Percentiles rank a stretch among this genome's conserved stretches.
These are phyloP conservation scores for Rosa lucieae DNA, from an alignment of 306 rosid species.

Conservation along the genomic window DNA sequence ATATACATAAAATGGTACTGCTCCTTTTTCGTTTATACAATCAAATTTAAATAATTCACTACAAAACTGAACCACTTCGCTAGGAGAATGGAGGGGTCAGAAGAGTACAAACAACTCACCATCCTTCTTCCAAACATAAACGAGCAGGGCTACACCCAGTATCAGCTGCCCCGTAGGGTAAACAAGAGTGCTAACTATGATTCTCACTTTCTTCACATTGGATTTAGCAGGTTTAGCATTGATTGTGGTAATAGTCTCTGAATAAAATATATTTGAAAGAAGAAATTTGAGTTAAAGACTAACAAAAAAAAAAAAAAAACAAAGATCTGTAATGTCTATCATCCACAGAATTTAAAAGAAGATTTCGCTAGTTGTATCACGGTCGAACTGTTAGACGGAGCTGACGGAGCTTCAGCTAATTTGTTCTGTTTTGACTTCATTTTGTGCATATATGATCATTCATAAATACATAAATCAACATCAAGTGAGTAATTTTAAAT, in stretches of 20 bases:
- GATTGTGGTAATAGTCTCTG: background rate
- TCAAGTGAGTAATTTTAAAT: no score
- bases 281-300: no score
- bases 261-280: background rate
- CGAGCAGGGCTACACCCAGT: background rate
- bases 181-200: background rate
- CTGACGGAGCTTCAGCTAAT: background rate
- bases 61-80: background rate
- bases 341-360: no score
- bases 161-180: background rate
- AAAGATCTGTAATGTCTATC: no score
- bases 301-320: no score
- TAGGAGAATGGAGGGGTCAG: background rate
- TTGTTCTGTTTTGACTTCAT: background rate
- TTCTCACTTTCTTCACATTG: background rate
- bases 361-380: background rate
- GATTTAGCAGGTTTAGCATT: background rate
- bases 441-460: background rate
- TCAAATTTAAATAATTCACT: no score
- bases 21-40: no score
- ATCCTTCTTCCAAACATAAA: background rate
- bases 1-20: no score
- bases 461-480: background rate
- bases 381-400: no score
- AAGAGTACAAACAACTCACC: background rate